Conservation (phyloP, 192 early-diverging fungal genomes). For the Rhizophagus prolifer region DNA sequence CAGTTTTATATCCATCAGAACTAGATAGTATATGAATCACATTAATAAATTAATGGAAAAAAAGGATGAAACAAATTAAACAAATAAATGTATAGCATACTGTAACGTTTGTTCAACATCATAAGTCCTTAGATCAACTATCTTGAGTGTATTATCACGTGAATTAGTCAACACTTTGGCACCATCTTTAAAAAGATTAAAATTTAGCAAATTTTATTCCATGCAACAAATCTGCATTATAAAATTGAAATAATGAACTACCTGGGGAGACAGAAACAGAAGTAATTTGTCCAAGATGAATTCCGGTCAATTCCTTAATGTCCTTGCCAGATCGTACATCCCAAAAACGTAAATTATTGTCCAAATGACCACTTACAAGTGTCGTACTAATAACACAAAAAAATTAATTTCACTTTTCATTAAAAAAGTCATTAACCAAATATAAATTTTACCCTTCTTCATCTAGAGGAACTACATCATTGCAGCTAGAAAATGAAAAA, state of each 20-base stretch:
- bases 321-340: conserved; percentile 79
- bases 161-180: conserved; percentile 87
- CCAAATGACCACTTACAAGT: conserved; percentile 90
- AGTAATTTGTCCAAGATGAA: conserved; percentile 90
- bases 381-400: conserved; percentile 51
- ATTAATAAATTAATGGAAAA: background rate
- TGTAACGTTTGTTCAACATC: conserved; percentile 66
- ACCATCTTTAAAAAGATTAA: conserved; percentile 49
- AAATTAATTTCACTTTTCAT: background rate
- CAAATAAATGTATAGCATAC: conserved; percentile 37
- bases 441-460: conserved; percentile 55
- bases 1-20: conserved; percentile 76
- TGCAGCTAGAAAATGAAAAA: conserved; percentile 92
- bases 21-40: conserved; percentile 32
- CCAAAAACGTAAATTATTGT: conserved; percentile 92
- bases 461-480: conserved; percentile 83
- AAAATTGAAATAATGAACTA: conserved; percentile 34
- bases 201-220: background rate
- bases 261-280: conserved; percentile 73
- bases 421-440: background rate
- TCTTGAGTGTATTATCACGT: conserved; percentile 86
- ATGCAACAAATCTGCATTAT: background rate
- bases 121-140: conserved; percentile 80
- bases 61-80: background rate
- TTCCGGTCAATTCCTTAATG: conserved; percentile 78